Base-by-base conservation (phyloP, 2,329 filamentous ascomycete species). In the Xylaria sp. region DNA sequence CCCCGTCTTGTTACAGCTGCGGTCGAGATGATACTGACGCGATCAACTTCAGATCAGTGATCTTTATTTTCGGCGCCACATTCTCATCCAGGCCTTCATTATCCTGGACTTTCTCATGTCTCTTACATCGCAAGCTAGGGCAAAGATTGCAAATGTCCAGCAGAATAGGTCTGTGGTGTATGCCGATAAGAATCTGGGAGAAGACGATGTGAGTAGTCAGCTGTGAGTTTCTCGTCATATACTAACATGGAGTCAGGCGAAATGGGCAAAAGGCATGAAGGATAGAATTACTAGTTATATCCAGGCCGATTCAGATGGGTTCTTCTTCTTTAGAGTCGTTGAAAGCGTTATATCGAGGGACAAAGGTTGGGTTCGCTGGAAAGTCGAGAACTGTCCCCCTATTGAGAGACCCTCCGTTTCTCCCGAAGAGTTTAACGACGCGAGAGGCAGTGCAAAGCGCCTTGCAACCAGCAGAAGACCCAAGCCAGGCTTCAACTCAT, bases 311-410 rank as follows among this genome's bases (percentile, higher is more conserved):
- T 77, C 81, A 48, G 92, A 96, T 69, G 94, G 94, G 35, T 90
- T 91, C 64, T 96, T 96, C 74, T 99, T 97, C 74, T 89, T 92
- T 75, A 88, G 94, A 46, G 96, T 97, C 85, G 92, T 99, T 37
- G 93, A 97, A 73, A 97, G 92, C 10, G 93, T 99, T 37, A 83
- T 99, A 35, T 91, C 91, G 23, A 84, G 94, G 64, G 94, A 99
- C 74, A 97, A 97, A 78, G 97, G 97, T 72, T 99, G 95, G 95
- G 92, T 95, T 50, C 88, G 92, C 63, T 99, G 94, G 94, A 99
- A 99, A 76, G 88, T 93, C 61, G 92, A 97, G 72, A 91, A 88
- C 66, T 99, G 94, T 72, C 91, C 91, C 23, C 84, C 88, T 4
- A 97, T 99, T 69, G 87, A 92, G 70, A 83, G 85, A 61, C 84